phyloP scores from a whole-genome alignment of 2,329 filamentous ascomycete genomes.

The Triangularia verruculosa region DNA sequence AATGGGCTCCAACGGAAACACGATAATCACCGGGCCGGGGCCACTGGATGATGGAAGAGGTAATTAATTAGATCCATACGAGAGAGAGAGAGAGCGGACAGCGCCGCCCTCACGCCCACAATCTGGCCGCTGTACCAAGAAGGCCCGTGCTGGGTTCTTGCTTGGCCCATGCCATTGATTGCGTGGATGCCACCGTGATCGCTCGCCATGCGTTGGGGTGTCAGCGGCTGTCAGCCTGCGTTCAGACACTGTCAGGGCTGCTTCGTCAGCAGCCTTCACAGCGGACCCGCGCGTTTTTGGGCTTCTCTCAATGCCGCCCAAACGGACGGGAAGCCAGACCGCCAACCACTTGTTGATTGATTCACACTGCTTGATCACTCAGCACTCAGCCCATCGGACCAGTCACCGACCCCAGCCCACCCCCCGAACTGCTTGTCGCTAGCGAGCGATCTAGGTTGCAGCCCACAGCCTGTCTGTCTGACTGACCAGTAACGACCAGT shows the following conservation, averaged over 20 bases:
- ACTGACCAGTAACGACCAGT: neutral
- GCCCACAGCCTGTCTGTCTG: neutral
- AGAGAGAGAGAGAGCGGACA: neutral
- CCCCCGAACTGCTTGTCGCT: neutral
- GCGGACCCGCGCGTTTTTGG: neutral
- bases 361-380: conserved; percentile 2
- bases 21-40: neutral
- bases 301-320: neutral
- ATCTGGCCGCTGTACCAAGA: neutral
- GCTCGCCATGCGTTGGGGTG: neutral
- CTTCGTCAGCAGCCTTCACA: conserved; percentile 7
- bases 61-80: neutral
- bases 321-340: neutral
- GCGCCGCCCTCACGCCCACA: neutral
- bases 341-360: neutral
- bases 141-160: neutral
- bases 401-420: neutral
- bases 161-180: neutral
- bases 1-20: neutral
- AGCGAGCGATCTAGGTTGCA: neutral
- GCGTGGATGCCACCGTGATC: neutral
- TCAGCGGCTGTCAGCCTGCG: neutral
- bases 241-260: neutral
- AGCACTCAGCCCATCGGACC: conserved; percentile 8
- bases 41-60: neutral